Evolutionary conservation across 2,329 filamentous ascomycete species (phyloP).

Genomic region (Cryphonectria naterciae): DNA sequence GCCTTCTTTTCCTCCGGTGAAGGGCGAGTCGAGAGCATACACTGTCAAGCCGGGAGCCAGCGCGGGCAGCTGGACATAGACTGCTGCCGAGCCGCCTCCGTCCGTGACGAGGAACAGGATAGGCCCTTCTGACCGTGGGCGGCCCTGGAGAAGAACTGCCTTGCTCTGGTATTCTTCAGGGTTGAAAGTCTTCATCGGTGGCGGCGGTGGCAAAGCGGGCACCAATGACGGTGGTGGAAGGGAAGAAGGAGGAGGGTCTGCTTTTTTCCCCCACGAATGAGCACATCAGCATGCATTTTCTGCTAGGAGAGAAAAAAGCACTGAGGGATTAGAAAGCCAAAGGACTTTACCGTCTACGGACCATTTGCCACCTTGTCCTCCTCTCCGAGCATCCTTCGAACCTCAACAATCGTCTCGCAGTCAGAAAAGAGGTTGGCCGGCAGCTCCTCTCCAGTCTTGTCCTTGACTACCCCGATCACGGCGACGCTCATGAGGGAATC

Average conservation of each 20-base stretch:
- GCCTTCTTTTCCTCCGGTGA: not conserved
- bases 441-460: conserved; percentile 8
- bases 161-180: conserved; percentile 10
- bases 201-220: not conserved
- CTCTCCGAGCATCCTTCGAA: not conserved
- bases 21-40: conserved; percentile 19
- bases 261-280: not conserved
- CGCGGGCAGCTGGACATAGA: conserved; percentile 18
- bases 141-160: conserved; percentile 11
- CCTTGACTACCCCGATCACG: conserved; percentile 23
- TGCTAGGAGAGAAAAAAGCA: not conserved
- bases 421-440: conserved; percentile 9
- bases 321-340: not conserved
- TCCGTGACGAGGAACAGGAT: conserved; percentile 18
- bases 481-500: conserved; percentile 34
- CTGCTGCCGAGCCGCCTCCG: conserved; percentile 19
- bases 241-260: not conserved
- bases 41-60: conserved; percentile 9
- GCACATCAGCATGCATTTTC: not conserved
- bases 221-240: not conserved
- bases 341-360: conserved; percentile 1
- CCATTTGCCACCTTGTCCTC: not conserved
- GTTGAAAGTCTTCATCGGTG: not conserved
- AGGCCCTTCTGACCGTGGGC: not conserved
- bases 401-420: conserved; percentile 4